Percentiles rank a stretch among this genome's conserved stretches.
phyloP scores from a whole-genome alignment of 352 stramenopile species.

The Phytophthora pinifolia region DNA sequence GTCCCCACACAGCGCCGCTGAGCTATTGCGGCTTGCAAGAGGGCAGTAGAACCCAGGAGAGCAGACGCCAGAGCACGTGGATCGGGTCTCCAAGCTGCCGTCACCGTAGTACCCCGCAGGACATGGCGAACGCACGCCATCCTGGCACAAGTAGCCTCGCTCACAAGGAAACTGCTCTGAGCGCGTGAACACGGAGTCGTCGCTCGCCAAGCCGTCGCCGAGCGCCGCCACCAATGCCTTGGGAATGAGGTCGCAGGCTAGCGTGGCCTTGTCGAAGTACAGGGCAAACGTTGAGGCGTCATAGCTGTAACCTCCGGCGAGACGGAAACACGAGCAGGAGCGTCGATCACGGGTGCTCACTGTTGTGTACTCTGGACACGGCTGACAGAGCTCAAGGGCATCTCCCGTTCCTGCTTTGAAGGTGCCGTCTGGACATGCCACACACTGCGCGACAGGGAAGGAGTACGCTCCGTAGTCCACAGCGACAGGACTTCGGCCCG shows the following conservation, averaged over 20 bases:
- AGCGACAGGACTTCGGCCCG: slow-evolving; percentile 39
- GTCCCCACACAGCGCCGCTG: slow-evolving; percentile 30
- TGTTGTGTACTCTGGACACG: slow-evolving; percentile 49
- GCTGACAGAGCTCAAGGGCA: slow-evolving; percentile 39
- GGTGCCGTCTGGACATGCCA: slow-evolving; percentile 59
- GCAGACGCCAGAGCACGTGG: slow-evolving; percentile 46
- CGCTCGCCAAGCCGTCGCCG: slow-evolving; percentile 9
- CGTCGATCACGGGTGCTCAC: slow-evolving; percentile 48
- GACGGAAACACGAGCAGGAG: slow-evolving; percentile 65
- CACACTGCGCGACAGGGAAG: slow-evolving; percentile 59
- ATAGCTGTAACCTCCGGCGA: slow-evolving; percentile 41
- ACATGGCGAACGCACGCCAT: slow-evolving; percentile 54
- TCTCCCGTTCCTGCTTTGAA: slow-evolving; percentile 69
- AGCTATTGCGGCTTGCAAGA: slow-evolving; percentile 53
- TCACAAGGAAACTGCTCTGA: slow-evolving; percentile 59
- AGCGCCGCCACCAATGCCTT: slow-evolving; percentile 15
- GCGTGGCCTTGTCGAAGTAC: slow-evolving; percentile 33
- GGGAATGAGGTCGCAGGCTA: slow-evolving; percentile 33
- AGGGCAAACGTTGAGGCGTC: slow-evolving; percentile 32
- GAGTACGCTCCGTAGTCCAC: slow-evolving; percentile 63
- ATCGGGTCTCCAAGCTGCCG: slow-evolving; percentile 28
- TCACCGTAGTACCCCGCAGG: slow-evolving; percentile 50
- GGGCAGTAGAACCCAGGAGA: slow-evolving; percentile 62
- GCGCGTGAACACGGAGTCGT: slow-evolving; percentile 43
- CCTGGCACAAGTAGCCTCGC: slow-evolving; percentile 54